Evolutionary conservation across 176 grass and related monocot species (phyloP).

Genomic region (Coix lacrymajobi): DNA sequence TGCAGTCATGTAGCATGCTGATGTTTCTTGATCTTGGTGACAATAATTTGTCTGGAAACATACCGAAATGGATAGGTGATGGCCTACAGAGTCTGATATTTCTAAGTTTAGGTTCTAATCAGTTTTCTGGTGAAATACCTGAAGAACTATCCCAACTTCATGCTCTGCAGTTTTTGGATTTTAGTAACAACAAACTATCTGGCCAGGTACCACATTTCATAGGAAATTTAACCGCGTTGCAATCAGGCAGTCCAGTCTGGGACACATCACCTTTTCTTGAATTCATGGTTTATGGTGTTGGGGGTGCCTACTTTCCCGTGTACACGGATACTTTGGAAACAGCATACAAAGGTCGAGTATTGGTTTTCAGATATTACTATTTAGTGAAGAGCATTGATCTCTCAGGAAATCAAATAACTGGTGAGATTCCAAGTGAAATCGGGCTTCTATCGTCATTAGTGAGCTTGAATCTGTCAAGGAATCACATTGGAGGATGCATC

Average conservation of each 20-base stretch:
- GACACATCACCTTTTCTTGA: background rate
- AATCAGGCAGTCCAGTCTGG: too few species aligned
- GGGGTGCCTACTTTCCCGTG: background rate
- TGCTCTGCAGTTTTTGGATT: background rate
- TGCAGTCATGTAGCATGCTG: background rate
- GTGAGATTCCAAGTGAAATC: slow-evolving; percentile 18
- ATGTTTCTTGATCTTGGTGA: background rate
- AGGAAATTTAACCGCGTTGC: background rate
- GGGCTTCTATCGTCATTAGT: too few species aligned
- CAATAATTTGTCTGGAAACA: slow-evolving; percentile 20
- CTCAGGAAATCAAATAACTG: background rate
- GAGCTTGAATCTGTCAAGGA: slow-evolving; percentile 10
- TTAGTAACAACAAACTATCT: background rate
- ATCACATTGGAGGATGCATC: slow-evolving; percentile 1
- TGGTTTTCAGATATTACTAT: too few species aligned
- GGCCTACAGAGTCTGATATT: background rate
- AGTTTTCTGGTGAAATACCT: slow-evolving; percentile 13
- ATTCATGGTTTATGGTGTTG: background rate
- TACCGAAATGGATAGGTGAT: slow-evolving; percentile 21
- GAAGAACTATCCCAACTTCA: background rate
- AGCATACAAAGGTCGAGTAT: too few species aligned
- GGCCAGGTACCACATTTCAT: background rate
- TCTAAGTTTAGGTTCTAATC: background rate
- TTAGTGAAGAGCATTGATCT: too few species aligned
- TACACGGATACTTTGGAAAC: too few species aligned